These are phyloP conservation scores for Aspergillus fructus DNA, from an alignment of 2,329 filamentous ascomycete species.

Conservation along the genomic window DNA sequence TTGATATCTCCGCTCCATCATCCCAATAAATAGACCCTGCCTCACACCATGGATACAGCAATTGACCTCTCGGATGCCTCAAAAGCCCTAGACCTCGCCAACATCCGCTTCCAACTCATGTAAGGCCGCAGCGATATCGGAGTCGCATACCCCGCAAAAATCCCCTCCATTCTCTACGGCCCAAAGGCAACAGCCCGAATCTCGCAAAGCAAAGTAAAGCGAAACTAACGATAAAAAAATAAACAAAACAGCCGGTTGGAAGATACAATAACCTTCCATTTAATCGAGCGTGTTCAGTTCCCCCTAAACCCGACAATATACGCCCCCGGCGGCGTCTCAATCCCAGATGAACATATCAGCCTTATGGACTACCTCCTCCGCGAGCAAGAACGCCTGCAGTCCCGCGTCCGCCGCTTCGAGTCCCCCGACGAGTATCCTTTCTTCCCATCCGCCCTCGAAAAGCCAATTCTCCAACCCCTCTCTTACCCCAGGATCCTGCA, in stretches of 20 bases:
- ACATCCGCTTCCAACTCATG: conserved; percentile 95
- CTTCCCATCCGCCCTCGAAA: conserved; percentile 78
- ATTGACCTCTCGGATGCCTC: conserved; percentile 84
- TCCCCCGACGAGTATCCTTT: conserved; percentile 97
- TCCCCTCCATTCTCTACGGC: neutral
- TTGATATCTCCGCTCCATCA: neutral
- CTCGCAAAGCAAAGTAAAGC: neutral
- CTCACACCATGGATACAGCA: conserved; percentile 73
- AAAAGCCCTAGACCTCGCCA: conserved; percentile 82
- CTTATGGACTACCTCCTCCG: conserved; percentile 93
- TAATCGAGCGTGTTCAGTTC: conserved; percentile 98
- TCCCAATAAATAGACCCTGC: neutral
- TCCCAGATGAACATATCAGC: conserved; percentile 71
- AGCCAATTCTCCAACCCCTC: conserved; percentile 82
- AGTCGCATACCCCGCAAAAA: conserved; percentile 2
- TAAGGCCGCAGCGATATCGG: conserved; percentile 46
- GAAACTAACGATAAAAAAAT: neutral
- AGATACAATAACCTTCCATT: conserved; percentile 94
- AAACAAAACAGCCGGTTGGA: conserved; percentile 72
- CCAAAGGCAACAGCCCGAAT: neutral
- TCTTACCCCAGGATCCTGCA: conserved; percentile 87
- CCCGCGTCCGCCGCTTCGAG: conserved; percentile 89
- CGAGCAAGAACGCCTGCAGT: conserved; percentile 89
- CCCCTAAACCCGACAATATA: conserved; percentile 90
- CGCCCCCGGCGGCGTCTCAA: conserved; percentile 68